Percentiles rank a stretch among this genome's conserved stretches.
These are phyloP conservation scores for Xylaria sp. DNA, from an alignment of 495 filamentous ascomycete species.

Conservation along the genomic window DNA sequence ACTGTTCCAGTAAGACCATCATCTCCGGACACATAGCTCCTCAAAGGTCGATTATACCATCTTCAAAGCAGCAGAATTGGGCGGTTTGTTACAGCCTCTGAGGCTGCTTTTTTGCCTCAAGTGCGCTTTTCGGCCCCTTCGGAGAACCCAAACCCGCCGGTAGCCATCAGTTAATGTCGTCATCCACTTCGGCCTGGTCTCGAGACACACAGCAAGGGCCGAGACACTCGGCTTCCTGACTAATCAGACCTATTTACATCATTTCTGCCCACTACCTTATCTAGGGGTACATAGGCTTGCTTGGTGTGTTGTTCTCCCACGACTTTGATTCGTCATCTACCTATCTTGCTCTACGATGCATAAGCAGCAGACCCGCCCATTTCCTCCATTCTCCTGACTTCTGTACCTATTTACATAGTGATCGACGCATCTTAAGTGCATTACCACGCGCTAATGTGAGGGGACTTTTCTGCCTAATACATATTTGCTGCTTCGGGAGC, in stretches of 20 bases:
- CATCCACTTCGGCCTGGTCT: constrained; percentile 1
- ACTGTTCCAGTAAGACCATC: too few species aligned
- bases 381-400: background rate
- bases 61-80: too few species aligned
- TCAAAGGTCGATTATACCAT: too few species aligned
- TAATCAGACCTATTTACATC: background rate
- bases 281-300: background rate
- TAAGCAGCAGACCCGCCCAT: background rate
- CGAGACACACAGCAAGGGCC: background rate
- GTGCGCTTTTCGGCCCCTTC: constrained; percentile 1
- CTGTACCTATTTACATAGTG: background rate
- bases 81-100: constrained; percentile 4
- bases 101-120: background rate
- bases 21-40: too few species aligned
- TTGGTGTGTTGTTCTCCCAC: background rate
- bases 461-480: background rate
- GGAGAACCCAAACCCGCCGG: background rate
- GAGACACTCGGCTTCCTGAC: background rate
- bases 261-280: background rate
- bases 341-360: background rate
- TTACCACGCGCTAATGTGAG: background rate
- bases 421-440: background rate
- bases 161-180: constrained; percentile 9
- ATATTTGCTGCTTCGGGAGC: background rate
- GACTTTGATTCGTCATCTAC: background rate